These are phyloP conservation scores for Conidiobolus incongruus DNA, from an alignment of 371 early-diverging fungal genomes.

Conservation along the genomic window DNA sequence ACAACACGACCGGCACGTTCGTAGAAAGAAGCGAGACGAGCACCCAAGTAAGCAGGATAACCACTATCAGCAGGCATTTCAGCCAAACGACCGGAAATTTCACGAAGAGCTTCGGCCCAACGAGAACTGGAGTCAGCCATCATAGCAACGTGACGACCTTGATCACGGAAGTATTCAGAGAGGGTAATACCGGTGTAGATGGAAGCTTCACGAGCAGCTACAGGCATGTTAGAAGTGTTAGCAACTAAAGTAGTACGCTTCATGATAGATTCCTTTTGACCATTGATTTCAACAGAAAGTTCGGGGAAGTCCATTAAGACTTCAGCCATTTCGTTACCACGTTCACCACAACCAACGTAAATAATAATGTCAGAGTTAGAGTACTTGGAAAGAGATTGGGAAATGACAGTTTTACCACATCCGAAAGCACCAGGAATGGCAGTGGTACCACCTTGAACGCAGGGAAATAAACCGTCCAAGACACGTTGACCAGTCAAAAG, in stretches of 20 bases:
- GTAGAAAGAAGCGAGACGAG: conserved; percentile 98
- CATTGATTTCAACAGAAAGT: conserved; percentile 76
- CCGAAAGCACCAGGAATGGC: conserved; percentile 99
- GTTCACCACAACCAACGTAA: conserved; percentile 98
- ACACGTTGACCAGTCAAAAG: conserved; percentile 99
- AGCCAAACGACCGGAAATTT: conserved; percentile 99
- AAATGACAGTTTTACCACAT: conserved; percentile 99
- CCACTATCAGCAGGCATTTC: conserved; percentile 99
- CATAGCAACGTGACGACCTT: conserved; percentile 99
- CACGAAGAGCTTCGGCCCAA: conserved; percentile 99
- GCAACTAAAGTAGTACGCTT: conserved; percentile 99
- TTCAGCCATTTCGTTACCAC: conserved; percentile 99
- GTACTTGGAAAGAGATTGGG: conserved; percentile 98
- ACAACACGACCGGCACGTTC: conserved; percentile 98
- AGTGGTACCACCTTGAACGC: conserved; percentile 99
- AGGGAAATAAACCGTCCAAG: conserved; percentile 98
- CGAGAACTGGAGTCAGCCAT: conserved; percentile 99
- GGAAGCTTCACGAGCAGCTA: conserved; percentile 99
- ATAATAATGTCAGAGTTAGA: conserved; percentile 99
- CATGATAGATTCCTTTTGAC: conserved; percentile 96
- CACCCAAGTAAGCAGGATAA: conserved; percentile 99
- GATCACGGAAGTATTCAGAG: conserved; percentile 99
- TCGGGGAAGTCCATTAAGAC: conserved; percentile 99
- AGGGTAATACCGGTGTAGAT: conserved; percentile 99
- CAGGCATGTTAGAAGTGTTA: conserved; percentile 99